Evolutionary conservation across 495 filamentous ascomycete genomes (phyloP), one percentile per base, ranked within the genome.

Genomic region (Penicillium riverlandense): DNA sequence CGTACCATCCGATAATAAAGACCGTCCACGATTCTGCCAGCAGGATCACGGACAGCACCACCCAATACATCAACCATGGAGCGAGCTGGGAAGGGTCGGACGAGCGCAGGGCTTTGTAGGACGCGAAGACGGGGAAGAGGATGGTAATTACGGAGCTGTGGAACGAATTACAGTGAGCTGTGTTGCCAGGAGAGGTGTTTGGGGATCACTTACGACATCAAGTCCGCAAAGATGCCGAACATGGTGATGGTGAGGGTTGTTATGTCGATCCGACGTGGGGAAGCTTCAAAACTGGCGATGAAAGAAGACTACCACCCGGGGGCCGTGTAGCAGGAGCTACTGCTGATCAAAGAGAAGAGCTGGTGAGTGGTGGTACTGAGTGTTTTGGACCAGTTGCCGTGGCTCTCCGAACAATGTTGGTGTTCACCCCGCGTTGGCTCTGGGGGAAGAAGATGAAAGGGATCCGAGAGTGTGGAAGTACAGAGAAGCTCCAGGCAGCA

Each of bases 31-130:
- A 87, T 66, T 97, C 92, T 69, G 85, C 77, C 52, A 92, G 77
- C 48, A 87, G 68, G 42, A 85, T 78, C 69, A 84, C 83, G 34
- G 87, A 84, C 38, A 96, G 74, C 28, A 95, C 88, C 37, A 95
- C 88, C 88, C 90, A 99, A 76, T 97, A 99, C 85, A 96, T 97
- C 41, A 99, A 77, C 92, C 92, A 99, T 90, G 92, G 92, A 49
- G 88, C 86, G 27, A 97, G 76, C 58, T 91, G 86, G 29, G 87
- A 81, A 11, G 91, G 91, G 65, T 96, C 86, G 35, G 85, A 84
- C 14, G 89, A 88, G 63, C 90, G 89, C 53, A 99, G 86, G 33
- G 92, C 94, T 74, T 97, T 97, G 79, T 95, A 97, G 45, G 90
- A 95, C 45, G 91, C 91, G 69, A 96, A 99, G 41, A 96, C 78